Base-by-base conservation (phyloP, 2,329 filamentous ascomycete genomes). In the Amylocarpus encephaloides region DNA sequence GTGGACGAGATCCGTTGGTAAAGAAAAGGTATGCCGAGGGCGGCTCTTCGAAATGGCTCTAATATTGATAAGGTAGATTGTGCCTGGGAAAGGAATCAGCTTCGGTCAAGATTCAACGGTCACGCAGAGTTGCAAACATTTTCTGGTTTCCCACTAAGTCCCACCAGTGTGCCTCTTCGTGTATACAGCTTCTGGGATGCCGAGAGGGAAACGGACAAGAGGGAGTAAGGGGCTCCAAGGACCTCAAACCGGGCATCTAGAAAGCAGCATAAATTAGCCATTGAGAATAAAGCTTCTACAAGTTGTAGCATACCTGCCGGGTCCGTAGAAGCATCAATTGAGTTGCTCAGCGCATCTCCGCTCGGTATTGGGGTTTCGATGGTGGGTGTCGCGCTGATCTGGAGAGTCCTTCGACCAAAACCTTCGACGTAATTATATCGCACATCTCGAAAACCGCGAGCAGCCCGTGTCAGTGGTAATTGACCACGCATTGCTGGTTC, bases 141-240 rank as follows among this genome's bases (percentile, higher is more conserved):
- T 66, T 96, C 89, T 50, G 88, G 77, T 67, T 94, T 92, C 59
- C 93, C 93, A 62, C 87, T 88, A 52, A 97, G 79, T 42, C 86
- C 91, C 48, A 97, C 88, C 45, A 98, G 75, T 1, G 92, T 95
- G 48, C 94, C 94, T 62, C 90, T 83, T 60, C 92, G 81, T 18
- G 93, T 96, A 70, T 93, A 96, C 44, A 98, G 82, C 62, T 87
- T 86, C 69, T 97, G 92, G 30, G 92, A 97, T 38, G 93, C 88
- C 33, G 93, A 94, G 46, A 98, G 80, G 6, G 86, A 88, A 58
- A 95, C 91, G 18, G 92, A 96, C 60, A 98, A 83, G 57, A 98
- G 82, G 49, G 93, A 97, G 70, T 93, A 93, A 1, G 92, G 90
- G 19, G 88, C 81, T 55, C 93, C 93, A 57, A 98, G 75, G 43